Percentiles rank a stretch among this genome's conserved stretches.
Evolutionary conservation across 768 basidiomycete species (phyloP).

Genomic region (Kwoniella botswanensis): DNA sequence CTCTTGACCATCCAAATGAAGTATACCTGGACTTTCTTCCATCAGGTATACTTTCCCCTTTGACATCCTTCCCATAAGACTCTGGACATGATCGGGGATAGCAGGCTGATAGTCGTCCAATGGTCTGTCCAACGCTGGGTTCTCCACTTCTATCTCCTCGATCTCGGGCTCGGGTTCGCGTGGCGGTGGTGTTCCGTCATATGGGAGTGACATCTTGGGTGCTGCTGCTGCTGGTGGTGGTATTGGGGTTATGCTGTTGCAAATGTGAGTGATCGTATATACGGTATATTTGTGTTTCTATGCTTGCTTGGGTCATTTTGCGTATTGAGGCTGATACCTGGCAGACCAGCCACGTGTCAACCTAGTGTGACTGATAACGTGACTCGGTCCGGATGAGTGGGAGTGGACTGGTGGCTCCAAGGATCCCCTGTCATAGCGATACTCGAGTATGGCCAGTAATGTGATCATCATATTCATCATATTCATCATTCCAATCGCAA

Average conservation of each 20-base stretch:
- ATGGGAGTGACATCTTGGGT: constrained; percentile 39
- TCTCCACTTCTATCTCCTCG: constrained; percentile 19
- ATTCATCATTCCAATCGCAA: too few species aligned
- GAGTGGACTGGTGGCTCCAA: too few species aligned
- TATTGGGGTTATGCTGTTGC: not conserved
- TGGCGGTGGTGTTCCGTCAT: constrained; percentile 48
- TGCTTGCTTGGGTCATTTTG: too few species aligned
- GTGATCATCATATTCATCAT: too few species aligned
- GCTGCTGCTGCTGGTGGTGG: not conserved
- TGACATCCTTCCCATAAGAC: constrained; percentile 48
- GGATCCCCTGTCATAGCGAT: too few species aligned
- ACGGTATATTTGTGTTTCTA: not conserved
- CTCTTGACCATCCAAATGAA: constrained; percentile 39
- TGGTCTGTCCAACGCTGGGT: constrained; percentile 36
- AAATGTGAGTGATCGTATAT: not conserved
- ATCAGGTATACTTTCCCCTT: constrained; percentile 50
- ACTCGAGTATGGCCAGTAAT: too few species aligned
- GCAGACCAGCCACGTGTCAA: too few species aligned
- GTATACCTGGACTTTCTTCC: constrained; percentile 47
- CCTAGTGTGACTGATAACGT: too few species aligned
- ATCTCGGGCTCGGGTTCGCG: not conserved
- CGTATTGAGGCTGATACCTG: too few species aligned
- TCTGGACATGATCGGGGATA: constrained; percentile 40
- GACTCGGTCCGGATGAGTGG: too few species aligned
- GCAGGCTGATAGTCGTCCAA: constrained; percentile 40